A percentile compares a stretch with the other conserved stretches of the same genome.
These are phyloP conservation scores for Penicillium coffeae DNA, from an alignment of 495 filamentous ascomycete genomes.

Conservation along the genomic window DNA sequence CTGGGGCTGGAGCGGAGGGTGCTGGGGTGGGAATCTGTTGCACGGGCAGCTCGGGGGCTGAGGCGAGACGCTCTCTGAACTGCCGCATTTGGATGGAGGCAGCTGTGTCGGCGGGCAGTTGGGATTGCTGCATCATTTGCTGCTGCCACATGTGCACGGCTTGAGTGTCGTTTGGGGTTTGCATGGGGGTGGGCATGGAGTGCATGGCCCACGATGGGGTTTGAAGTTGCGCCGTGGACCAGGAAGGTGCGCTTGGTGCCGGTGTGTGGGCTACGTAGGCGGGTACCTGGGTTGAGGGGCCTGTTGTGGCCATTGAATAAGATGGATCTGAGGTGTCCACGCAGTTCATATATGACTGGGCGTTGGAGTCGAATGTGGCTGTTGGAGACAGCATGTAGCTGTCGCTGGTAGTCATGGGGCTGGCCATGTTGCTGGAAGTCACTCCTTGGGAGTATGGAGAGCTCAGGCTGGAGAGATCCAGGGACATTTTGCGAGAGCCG, in stretches of 20 bases:
- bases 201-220: slow-evolving; percentile 20
- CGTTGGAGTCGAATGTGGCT: slow-evolving; percentile 19
- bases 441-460: slow-evolving; percentile 28
- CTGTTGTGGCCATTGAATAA: slow-evolving; percentile 11
- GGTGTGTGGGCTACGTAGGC: slow-evolving; percentile 24
- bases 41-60: slow-evolving; percentile 36
- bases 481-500: slow-evolving; percentile 36
- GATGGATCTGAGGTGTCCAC: slow-evolving; percentile 11
- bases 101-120: slow-evolving; percentile 17
- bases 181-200: slow-evolving; percentile 12
- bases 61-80: slow-evolving; percentile 38
- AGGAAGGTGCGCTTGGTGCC: neutral
- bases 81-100: slow-evolving; percentile 27
- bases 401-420: slow-evolving; percentile 21
- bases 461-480: slow-evolving; percentile 36
- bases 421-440: slow-evolving; percentile 23
- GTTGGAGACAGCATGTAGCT: slow-evolving; percentile 32
- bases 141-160: slow-evolving; percentile 32
- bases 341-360: slow-evolving; percentile 26
- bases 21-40: slow-evolving; percentile 9
- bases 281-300: slow-evolving; percentile 25
- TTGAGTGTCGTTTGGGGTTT: slow-evolving; percentile 21
- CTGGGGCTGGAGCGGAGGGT: slow-evolving; percentile 1
- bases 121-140: slow-evolving; percentile 28
- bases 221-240: too few species aligned